Conservation (phyloP, 148 eudicot genomes). For the Cornus kousa region DNA sequence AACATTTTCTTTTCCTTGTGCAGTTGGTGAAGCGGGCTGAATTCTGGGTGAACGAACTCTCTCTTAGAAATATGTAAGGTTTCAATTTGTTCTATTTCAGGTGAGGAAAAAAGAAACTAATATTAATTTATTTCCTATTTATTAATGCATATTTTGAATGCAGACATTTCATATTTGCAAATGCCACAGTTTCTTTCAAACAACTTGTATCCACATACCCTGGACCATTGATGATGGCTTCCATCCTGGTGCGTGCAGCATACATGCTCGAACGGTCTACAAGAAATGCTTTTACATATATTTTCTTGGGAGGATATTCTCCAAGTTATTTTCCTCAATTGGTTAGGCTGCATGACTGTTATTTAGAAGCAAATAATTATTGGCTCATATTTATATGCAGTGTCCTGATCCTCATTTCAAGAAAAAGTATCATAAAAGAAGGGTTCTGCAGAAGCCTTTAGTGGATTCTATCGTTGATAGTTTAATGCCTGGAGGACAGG, state of each 20-base stretch:
- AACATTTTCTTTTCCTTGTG: constrained; percentile 24
- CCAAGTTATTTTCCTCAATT: background rate
- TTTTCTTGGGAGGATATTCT: background rate
- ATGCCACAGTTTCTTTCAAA: constrained; percentile 84
- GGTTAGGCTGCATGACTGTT: background rate
- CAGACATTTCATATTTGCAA: constrained; percentile 82
- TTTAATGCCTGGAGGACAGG: constrained; percentile 74
- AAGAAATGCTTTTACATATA: background rate
- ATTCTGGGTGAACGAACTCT: constrained; percentile 73
- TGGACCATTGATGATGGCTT: constrained; percentile 78
- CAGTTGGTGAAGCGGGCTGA: constrained; percentile 89
- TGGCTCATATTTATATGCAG: constrained; percentile 38
- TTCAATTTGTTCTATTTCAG: background rate
- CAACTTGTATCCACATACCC: constrained; percentile 78
- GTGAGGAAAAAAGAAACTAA: background rate
- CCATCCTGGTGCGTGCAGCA: constrained; percentile 72
- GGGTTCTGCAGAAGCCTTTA: constrained; percentile 83
- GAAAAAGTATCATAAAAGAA: constrained; percentile 82
- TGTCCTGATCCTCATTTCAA: constrained; percentile 98
- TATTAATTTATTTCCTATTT: constrained; percentile 12
- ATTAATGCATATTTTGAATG: constrained; percentile 22
- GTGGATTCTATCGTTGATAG: constrained; percentile 65
- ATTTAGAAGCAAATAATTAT: background rate
- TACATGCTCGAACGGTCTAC: background rate
- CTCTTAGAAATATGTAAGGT: constrained; percentile 67